Percentiles rank a stretch among this genome's conserved stretches.
phyloP scores from a whole-genome alignment of 495 filamentous ascomycete genomes.

The Cetradonia linearis region DNA sequence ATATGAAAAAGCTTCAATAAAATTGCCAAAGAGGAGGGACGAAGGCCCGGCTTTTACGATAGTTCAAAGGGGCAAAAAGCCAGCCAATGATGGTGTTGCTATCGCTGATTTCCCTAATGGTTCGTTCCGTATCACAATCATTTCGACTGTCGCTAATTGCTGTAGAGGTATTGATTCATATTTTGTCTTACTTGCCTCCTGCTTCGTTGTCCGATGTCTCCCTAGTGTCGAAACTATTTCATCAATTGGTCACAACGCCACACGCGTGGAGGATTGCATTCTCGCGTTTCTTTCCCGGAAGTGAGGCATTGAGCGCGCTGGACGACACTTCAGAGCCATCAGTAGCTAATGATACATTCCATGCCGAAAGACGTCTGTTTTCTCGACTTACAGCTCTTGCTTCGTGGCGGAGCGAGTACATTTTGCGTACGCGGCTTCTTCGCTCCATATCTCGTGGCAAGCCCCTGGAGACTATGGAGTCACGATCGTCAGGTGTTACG shows the following conservation, averaged over 20 bases:
- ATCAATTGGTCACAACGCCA: slow-evolving; percentile 70
- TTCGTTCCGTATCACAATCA: slow-evolving; percentile 33
- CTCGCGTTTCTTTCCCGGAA: slow-evolving; percentile 74
- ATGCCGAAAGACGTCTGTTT: slow-evolving; percentile 63
- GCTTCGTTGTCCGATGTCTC: slow-evolving; percentile 65
- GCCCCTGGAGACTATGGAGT: slow-evolving; percentile 47
- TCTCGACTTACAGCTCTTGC: slow-evolving; percentile 65
- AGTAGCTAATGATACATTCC: slow-evolving; percentile 39
- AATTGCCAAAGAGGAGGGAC: slow-evolving; percentile 36
- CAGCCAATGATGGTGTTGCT: slow-evolving; percentile 35
- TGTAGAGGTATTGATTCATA: slow-evolving; percentile 80
- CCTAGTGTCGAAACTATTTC: slow-evolving; percentile 75
- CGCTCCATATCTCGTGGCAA: slow-evolving; percentile 72
- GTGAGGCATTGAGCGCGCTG: slow-evolving; percentile 37
- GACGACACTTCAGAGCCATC: slow-evolving; percentile 22
- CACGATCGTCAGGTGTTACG: slow-evolving; percentile 39
- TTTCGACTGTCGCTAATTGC: slow-evolving; percentile 24
- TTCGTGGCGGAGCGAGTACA: slow-evolving; percentile 90
- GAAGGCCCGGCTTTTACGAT: slow-evolving; percentile 51
- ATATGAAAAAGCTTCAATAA: slow-evolving; percentile 56
- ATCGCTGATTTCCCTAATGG: slow-evolving; percentile 72
- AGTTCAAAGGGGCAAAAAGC: slow-evolving; percentile 40
- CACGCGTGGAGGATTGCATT: slow-evolving; percentile 90
- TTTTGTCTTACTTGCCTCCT: slow-evolving; percentile 79
- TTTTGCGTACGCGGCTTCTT: slow-evolving; percentile 73